A percentile compares a stretch with the other conserved stretches of the same genome.
phyloP scores from a whole-genome alignment of 805 yeast genomes.

The Aciculoconidium aculeatum region DNA sequence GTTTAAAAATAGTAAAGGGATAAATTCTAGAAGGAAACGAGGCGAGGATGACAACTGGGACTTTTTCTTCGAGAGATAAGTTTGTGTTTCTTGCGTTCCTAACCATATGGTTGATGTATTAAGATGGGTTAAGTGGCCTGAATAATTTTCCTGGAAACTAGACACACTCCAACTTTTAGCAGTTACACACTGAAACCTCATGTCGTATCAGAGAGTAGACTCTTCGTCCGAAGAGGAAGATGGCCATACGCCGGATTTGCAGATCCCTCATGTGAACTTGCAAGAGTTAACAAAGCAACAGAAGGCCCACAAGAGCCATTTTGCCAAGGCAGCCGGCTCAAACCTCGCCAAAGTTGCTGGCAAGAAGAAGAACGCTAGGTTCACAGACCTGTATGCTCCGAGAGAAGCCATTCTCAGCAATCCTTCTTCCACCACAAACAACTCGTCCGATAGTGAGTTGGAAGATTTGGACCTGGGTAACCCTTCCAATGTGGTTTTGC shows the following conservation, averaged over 20 bases:
- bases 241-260: constrained; percentile 20
- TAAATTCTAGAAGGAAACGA: too few relatives aligned
- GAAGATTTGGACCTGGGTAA: constrained; percentile 3
- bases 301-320: constrained; percentile 9
- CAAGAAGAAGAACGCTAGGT: constrained; percentile 22
- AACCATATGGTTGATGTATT: too few relatives aligned
- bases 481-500: constrained; percentile 15
- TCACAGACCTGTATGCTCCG: constrained; percentile 22
- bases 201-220: not conserved
- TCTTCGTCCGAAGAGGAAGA: constrained; percentile 28
- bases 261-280: constrained; percentile 24
- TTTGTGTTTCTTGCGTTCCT: too few relatives aligned
- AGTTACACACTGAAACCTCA: too few relatives aligned
- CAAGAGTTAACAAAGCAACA: constrained; percentile 13
- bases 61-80: too few relatives aligned
- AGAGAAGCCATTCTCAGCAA: constrained; percentile 23
- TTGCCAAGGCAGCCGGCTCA: constrained; percentile 7
- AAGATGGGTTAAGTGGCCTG: too few relatives aligned
- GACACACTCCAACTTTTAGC: too few relatives aligned
- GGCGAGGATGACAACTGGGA: too few relatives aligned
- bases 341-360: constrained; percentile 14
- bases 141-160: too few relatives aligned
- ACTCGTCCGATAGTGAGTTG: constrained; percentile 15
- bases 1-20: too few relatives aligned
- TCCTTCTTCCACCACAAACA: constrained; percentile 19